phyloP scores from a whole-genome alignment of 202 grass and related monocot species.

The Hordeum pubiflorum region DNA sequence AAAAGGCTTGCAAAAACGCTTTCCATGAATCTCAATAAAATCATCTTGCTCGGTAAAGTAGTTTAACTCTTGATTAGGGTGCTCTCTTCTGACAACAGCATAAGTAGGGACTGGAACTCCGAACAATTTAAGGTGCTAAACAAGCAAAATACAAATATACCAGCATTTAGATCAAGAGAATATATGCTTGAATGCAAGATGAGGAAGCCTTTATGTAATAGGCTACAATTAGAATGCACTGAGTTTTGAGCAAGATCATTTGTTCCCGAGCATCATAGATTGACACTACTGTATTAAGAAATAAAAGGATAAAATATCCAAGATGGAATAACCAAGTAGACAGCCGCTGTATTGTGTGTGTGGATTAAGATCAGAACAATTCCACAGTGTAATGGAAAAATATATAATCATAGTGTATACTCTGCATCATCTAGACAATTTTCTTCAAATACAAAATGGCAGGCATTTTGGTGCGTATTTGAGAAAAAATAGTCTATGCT shows the following conservation, averaged over 20 bases:
- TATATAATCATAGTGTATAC: no score
- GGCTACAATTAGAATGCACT: not conserved
- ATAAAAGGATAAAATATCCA: not conserved
- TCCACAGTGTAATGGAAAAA: no score
- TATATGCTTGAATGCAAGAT: not conserved
- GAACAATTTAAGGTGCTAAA: slow-evolving; percentile 70
- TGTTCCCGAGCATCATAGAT: slow-evolving; percentile 5
- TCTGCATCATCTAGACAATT: not conserved
- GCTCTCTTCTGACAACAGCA: slow-evolving; percentile 79
- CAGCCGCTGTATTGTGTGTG: no score
- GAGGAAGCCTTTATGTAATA: slow-evolving; percentile 4
- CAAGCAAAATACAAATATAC: slow-evolving; percentile 26
- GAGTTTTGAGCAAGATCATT: not conserved
- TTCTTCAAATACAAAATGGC: not conserved
- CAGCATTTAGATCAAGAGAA: slow-evolving; percentile 12
- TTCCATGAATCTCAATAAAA: slow-evolving; percentile 88
- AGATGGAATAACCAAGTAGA: no score
- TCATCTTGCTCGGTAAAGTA: slow-evolving; percentile 94
- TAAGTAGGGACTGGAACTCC: slow-evolving; percentile 86
- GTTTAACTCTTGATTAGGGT: slow-evolving; percentile 85
- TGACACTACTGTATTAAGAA: not conserved
- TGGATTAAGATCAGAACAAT: no score
- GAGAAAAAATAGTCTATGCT: not conserved
- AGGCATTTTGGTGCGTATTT: not conserved
- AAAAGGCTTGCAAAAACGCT: slow-evolving; percentile 84